Evolutionary conservation across 2,329 filamentous ascomycete genomes (phyloP), one percentile per base, ranked within the genome.

Genomic region (Helotiales sp.): DNA sequence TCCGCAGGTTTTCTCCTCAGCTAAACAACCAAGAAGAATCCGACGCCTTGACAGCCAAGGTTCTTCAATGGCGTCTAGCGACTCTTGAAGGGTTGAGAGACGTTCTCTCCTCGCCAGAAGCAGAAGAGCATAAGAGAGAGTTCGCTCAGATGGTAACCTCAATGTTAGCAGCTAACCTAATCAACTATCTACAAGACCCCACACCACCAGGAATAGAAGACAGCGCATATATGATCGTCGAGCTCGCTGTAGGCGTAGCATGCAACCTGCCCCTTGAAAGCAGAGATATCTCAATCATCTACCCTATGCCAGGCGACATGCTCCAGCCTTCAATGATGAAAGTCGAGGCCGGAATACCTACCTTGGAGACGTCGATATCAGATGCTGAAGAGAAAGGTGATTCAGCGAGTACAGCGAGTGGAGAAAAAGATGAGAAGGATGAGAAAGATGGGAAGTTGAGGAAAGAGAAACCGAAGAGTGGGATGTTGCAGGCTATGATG

Each of bases 61-160:
- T 98, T 44, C 87, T 96, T 59, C 91, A 89, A 70, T 99, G 95
- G 95, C 86, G 95, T 59, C 86, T 98, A 75, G 87, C 93, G 3
- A 99, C 95, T 2, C 79, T 98, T 15, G 95, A 99, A 69, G 95
- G 93, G n/a, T 79, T 99, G 17, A 82, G 87, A 62, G 85, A 89
- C 52, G 73, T 83, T 33, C 80, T 98, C 17, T 81, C 82, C 56
- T 85, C 87, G 3, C 77, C 84, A 0, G 81, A 87, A 54, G 87
- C 86, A 44, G 79, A 80, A 12, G 83, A 89, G 10, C 82, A 92
- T 73, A 86, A 87, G 29, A 75, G 81, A 7, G 79, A 84, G 53
- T 84, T 97, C 57, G 90, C 88, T 27, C 84, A 86, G 54, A 82
- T 84, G 67, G 81, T 90, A 13, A 89, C 91, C 9, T 79, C 79